phyloP scores from a whole-genome alignment of 169 alveolate genomes.

The Plasmodium yoelii region DNA sequence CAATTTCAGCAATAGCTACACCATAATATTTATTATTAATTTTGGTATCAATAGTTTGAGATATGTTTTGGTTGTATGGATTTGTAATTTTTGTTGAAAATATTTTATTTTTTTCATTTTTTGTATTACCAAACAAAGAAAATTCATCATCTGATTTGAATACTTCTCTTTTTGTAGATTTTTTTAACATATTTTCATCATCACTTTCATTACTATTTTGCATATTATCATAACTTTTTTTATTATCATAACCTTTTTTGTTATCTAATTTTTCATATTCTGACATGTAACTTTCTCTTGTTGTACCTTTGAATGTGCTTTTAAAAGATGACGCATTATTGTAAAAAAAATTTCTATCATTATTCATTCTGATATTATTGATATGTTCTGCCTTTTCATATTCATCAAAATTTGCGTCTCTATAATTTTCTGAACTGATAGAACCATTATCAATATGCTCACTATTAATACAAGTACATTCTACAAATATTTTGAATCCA shows the following conservation, averaged over 20 bases:
- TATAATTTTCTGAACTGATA: not conserved
- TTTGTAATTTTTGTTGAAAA: not conserved
- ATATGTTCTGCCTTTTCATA: not conserved
- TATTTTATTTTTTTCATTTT: not conserved
- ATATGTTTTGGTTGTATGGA: not conserved
- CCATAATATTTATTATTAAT: constrained; percentile 18
- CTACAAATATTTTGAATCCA: constrained; percentile 55
- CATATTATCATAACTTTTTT: not conserved
- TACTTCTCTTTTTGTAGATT: not conserved
- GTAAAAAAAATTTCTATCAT: not conserved
- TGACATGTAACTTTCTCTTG: too few relatives aligned
- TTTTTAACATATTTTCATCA: not conserved
- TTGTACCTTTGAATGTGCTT: not conserved
- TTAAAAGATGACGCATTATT: constrained; percentile 29
- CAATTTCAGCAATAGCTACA: constrained; percentile 64
- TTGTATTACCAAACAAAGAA: not conserved
- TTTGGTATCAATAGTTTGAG: not conserved
- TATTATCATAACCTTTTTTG: too few relatives aligned
- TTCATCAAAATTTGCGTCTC: not conserved
- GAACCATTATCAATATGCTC: not conserved
- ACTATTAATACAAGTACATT: constrained; percentile 26
- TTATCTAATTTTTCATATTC: not conserved
- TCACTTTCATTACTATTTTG: not conserved
- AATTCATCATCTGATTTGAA: constrained; percentile 1
- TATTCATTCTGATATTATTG: not conserved